Evolutionary conservation across 2,329 filamentous ascomycete species (phyloP), one percentile per base, ranked within the genome.

Genomic region (Phyllosticta citribraziliensis): DNA sequence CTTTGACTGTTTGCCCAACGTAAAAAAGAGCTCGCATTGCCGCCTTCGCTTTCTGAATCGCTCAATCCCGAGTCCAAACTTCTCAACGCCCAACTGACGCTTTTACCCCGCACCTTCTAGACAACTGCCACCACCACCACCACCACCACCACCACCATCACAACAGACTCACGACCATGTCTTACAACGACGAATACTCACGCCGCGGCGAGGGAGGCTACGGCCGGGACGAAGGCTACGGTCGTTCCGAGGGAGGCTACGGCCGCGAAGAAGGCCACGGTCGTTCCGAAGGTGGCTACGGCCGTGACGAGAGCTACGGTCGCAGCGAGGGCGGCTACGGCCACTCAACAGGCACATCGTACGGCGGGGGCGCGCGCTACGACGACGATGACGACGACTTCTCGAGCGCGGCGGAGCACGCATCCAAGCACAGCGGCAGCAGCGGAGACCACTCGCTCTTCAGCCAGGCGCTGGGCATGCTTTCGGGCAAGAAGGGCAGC

Each of bases 391-490:
- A 76, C 64, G 76, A 82, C 65, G 82, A 86, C 66, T 78, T 82
- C 69, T 77, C 75, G 55, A 76, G 77, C 56, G 84, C 84, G 9
- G 75, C 78, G 55, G 71, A 78, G 51, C 81, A 86, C 65, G 85
- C 85, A 19, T 71, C 79, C 27, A 74, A 80, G 60, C 78, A 85
- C 66, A 74, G 81, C 61, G 78, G 78, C n/a, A 69, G 72, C 66
- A 75, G 74, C 25, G 82, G 80, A 35, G 79, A 82, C 65, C 72
- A 65, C 52, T 71, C 66, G 57, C 66, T 88, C 52, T 88, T 88
- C 76, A 78, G 75, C 64, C 76, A 73, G 20, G 84, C 82, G 1
- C 70, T 88, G 22, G 76, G 78, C 58, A 77, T 81, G 70, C 74
- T 88, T 1, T 72, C 75, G 17, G 79, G 83, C 64, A 79, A 82